Evolutionary conservation across 2,329 filamentous ascomycete species (phyloP).

Genomic region (Ceratocystis lukuohia): DNA sequence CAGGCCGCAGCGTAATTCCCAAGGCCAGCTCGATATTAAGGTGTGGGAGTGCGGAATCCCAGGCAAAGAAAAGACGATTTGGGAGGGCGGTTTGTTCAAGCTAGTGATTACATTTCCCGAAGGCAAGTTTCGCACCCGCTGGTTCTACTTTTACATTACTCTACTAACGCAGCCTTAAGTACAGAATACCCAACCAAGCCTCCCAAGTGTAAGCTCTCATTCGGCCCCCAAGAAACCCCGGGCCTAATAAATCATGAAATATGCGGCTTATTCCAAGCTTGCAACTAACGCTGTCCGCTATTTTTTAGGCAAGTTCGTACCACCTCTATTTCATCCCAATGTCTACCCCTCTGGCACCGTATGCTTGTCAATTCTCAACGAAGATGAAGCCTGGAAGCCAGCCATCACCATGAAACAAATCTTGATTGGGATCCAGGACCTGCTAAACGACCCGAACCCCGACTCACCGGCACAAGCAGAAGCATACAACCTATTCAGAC

Average conservation of each 20-base stretch:
- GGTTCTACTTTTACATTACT: background rate
- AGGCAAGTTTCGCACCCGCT: slow-evolving; percentile 41
- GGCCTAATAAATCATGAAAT: background rate
- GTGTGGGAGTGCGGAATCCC: slow-evolving; percentile 94
- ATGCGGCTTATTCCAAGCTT: background rate
- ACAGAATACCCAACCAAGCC: slow-evolving; percentile 96
- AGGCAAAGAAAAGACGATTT: slow-evolving; percentile 91
- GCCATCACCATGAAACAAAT: slow-evolving; percentile 99
- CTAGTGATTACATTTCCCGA: slow-evolving; percentile 86
- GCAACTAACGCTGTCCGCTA: slow-evolving; percentile 9
- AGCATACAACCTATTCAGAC: slow-evolving; percentile 93
- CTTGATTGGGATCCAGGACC: slow-evolving; percentile 84
- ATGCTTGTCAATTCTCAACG: slow-evolving; percentile 91
- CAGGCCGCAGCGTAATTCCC: slow-evolving; percentile 61
- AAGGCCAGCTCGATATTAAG: slow-evolving; percentile 82
- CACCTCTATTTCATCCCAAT: slow-evolving; percentile 94
- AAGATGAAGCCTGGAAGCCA: slow-evolving; percentile 97
- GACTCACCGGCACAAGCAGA: slow-evolving; percentile 95
- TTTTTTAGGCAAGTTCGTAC: slow-evolving; percentile 74
- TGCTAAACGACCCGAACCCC: slow-evolving; percentile 91
- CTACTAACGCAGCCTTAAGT: slow-evolving; percentile 15
- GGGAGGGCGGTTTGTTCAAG: slow-evolving; percentile 97
- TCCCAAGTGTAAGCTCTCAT: slow-evolving; percentile 70
- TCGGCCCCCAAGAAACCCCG: background rate
- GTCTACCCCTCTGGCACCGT: slow-evolving; percentile 97